phyloP scores from a whole-genome alignment of 1,284 basidiomycete genomes.

The Exobasidium rhododendri region DNA sequence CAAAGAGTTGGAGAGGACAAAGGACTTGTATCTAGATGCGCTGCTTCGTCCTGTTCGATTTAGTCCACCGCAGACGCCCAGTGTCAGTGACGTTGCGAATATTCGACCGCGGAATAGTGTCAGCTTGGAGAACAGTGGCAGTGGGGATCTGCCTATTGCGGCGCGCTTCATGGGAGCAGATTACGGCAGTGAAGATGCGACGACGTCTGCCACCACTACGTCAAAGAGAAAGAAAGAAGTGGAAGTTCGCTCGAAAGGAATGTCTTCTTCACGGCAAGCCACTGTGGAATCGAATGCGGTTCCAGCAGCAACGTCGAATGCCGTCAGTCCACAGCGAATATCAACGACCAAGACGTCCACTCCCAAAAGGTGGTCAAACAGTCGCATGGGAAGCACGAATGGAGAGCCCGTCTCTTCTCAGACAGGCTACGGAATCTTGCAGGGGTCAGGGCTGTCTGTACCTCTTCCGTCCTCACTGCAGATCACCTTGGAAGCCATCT shows the following conservation, averaged over 20 bases:
- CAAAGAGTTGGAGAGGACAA: conserved; percentile 79
- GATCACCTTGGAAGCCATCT: conserved; percentile 34
- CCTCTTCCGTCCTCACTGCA: conserved; percentile 36
- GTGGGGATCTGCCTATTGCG: conserved; percentile 37
- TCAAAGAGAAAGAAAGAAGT: background rate
- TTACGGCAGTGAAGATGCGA: conserved; percentile 8
- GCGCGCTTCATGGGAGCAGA: conserved; percentile 34
- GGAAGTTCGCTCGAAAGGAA: background rate
- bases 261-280: background rate
- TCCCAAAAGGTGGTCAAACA: conserved; percentile 10
- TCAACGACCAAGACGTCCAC: background rate
- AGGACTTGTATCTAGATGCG: conserved; percentile 85
- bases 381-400: background rate
- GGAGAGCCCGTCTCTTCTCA: background rate
- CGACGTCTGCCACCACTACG: background rate
- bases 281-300: background rate
- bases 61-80: conserved; percentile 15
- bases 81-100: background rate
- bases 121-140: background rate
- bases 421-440: background rate
- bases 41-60: conserved; percentile 74
- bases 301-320: background rate
- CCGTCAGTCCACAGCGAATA: background rate
- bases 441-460: conserved; percentile 21
- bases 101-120: background rate